Evolutionary conservation across 2,329 filamentous ascomycete genomes (phyloP), one percentile per base, ranked within the genome.

Genomic region (Botrytis byssoidea): DNA sequence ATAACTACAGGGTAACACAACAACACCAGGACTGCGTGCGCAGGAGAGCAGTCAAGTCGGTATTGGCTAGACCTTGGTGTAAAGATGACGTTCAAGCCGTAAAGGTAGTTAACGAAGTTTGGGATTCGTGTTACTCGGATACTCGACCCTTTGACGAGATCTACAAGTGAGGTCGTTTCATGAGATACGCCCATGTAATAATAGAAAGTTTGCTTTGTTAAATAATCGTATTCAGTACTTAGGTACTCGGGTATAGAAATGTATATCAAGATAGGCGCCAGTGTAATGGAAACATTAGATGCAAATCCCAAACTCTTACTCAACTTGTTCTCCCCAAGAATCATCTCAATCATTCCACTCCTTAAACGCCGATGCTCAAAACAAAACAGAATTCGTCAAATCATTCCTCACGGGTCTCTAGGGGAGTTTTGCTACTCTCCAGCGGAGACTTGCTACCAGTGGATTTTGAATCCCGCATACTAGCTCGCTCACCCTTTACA

Each of bases 111-210:
- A 96, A 98, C 83, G 92, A 97, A 83, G 96, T 99, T n/a, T 99
- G 95, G 94, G 95, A 97, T 78, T 98, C 94, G 79, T 99, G 96
- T 83, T 99, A 97, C 82, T 86, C 89, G 70, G 96, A 99, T 83
- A 98, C 95, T 6, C 87, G 96, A 80, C 96, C 96, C 3, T 99
- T 99, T 83, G 94, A 98, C 82, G 95, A 98, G 82, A 94, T 99
- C 71, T 99, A 97, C 83, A 91, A 93, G 82, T 95, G 82, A 85
- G 65, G 55, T 76, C 73, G 48, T 51, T 55, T 42, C 73, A 55
- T 55, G 29, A 46, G 22, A 67, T 55, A 71, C 40, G 40, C 25
- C 44, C 44, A 66, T 71, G 69, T 71, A 66, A 51, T 42, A 71
- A 71, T 51, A 65, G 37, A 40, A 40, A 57, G 48, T 69, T 69